Conservation (phyloP, 768 basidiomycete genomes). For the Boletus reticulatus region DNA sequence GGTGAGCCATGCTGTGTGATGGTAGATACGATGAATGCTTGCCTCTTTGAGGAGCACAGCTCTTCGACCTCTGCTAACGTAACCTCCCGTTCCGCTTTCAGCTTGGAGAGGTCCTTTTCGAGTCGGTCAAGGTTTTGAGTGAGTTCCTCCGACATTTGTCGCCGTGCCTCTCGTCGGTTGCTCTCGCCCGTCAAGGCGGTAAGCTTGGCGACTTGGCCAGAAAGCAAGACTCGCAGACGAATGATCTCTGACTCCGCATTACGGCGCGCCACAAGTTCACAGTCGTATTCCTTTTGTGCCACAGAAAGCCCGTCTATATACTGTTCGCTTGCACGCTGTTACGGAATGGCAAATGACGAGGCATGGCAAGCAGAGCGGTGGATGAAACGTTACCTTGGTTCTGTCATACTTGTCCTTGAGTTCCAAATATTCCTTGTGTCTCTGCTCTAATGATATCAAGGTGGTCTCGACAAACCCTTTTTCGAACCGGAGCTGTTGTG, state of each 20-base stretch:
- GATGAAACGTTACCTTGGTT: conserved; percentile 65
- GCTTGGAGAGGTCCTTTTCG: conserved; percentile 81
- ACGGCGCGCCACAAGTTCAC: conserved; percentile 80
- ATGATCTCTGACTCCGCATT: conserved; percentile 94
- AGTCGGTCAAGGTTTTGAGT: conserved; percentile 71
- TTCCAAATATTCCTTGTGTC: conserved; percentile 55
- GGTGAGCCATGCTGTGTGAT: conserved; percentile 22
- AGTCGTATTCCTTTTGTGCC: conserved; percentile 92
- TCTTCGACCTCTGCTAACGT: conserved; percentile 93
- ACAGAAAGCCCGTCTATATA: conserved; percentile 91
- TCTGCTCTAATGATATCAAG: conserved; percentile 60
- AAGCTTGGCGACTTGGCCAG: conserved; percentile 85
- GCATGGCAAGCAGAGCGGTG: background rate
- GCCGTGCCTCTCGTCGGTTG: conserved; percentile 73
- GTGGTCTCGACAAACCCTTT: conserved; percentile 71
- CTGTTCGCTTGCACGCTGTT: conserved; percentile 84
- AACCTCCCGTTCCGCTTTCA: conserved; percentile 89
- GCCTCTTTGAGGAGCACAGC: conserved; percentile 75
- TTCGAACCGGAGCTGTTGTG: conserved; percentile 67
- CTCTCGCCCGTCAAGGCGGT: conserved; percentile 82
- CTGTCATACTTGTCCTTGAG: conserved; percentile 81
- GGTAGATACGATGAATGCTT: conserved; percentile 17
- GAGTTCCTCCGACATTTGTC: conserved; percentile 77
- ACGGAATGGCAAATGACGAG: background rate
- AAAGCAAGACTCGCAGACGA: conserved; percentile 76